Percentiles rank a stretch among this genome's conserved stretches.
These are phyloP conservation scores for Debaryomyces singareniensis DNA, from an alignment of 1,139 yeast genomes.

Conservation along the genomic window DNA sequence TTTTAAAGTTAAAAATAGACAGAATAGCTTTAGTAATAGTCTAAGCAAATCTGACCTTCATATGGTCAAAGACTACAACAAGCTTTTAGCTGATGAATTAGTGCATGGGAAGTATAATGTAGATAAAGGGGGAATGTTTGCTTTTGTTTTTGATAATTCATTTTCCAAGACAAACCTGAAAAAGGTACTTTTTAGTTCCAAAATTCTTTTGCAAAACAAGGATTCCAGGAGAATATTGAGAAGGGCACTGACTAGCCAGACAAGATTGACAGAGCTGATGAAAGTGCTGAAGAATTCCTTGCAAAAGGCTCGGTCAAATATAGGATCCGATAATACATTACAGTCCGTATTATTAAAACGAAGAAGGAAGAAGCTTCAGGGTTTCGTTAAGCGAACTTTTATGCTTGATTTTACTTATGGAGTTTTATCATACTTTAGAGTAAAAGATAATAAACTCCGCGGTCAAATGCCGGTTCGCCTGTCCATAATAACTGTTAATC, in stretches of 20 bases:
- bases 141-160: constrained; percentile 88
- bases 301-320: background rate
- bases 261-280: constrained; percentile 2
- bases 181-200: constrained; percentile 64
- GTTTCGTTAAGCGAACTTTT: constrained; percentile 80
- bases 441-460: constrained; percentile 64
- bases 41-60: constrained; percentile 32
- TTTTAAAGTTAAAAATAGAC: constrained; percentile 30
- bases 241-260: constrained; percentile 4
- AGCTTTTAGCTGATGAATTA: constrained; percentile 49
- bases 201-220: constrained; percentile 19
- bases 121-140: constrained; percentile 59
- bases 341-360: constrained; percentile 51
- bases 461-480: constrained; percentile 89
- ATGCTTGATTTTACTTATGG: constrained; percentile 78
- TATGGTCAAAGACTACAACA: constrained; percentile 37
- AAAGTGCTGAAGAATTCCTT: constrained; percentile 1
- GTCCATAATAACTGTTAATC: constrained; percentile 76
- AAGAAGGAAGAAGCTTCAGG: constrained; percentile 73
- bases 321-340: background rate
- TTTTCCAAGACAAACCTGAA: constrained; percentile 83
- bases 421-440: constrained; percentile 70
- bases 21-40: constrained; percentile 27
- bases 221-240: constrained; percentile 3
- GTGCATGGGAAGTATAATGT: constrained; percentile 60